Evolutionary conservation across 768 basidiomycete genomes (phyloP), one percentile per base, ranked within the genome.

Genomic region (Baorangia bicolor): DNA sequence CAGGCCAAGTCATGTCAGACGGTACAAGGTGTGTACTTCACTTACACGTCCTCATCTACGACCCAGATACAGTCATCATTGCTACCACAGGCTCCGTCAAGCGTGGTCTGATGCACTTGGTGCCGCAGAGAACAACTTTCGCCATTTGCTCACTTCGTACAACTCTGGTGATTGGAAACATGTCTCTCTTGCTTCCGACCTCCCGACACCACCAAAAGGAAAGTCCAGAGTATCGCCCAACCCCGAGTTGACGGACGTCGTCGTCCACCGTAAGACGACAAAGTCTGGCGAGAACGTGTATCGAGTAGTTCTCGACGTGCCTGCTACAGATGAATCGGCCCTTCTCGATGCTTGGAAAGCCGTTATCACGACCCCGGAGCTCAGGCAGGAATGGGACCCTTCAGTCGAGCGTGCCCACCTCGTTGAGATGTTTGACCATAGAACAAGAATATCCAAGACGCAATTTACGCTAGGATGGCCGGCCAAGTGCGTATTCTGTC

Each of bases 401-500:
- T 88, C 94, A 35, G 96, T 97, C 18, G 91, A 95, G 60, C 82
- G 85, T 43, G 86, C 93, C 1, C 84, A 84, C 60, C 74, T 93
- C 16, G 74, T 98, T 38, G 94, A 98, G 72, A 78, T 92, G 74
- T 83, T 96, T 53, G 95, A 97, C 72, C 84, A 84, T 38, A 81
- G 82, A 58, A 96, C 93, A 9, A 78, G 94, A 56, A 88, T 99
- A 65, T 81, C 82, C 21, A 93, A 91, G 75, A 97, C 94, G 0
- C 91, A 93, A 59, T 98, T 92, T 69, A 86, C 87, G 8, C 74
- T 99, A 11, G 96, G 96, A 1, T 99, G 96, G 96, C 96, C 96
- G 53, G 94, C 94, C 53, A 94, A 88, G 94, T 96, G 67, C 65
- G 92, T 81, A 64, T 90, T 79, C 14, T 33, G 18, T 37, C 50